Evolutionary conservation across 2,329 filamentous ascomycete species (phyloP), one percentile per base, ranked within the genome.

Genomic region (Apiospora rasikravindrae): DNA sequence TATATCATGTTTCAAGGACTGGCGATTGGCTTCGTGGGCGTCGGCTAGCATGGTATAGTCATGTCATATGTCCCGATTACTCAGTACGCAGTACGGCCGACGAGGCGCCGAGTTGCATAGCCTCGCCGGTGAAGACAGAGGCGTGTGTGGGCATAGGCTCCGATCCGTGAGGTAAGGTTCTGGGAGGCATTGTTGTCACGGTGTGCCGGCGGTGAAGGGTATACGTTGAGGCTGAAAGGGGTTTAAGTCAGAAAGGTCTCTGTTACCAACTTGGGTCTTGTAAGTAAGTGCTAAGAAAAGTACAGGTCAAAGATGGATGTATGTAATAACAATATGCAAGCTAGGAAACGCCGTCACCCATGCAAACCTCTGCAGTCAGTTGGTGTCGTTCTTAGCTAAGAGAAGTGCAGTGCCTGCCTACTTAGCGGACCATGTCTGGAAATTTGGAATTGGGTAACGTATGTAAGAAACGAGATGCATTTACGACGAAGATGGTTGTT

Each of bases 201-300:
- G 57, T 64, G 57, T 64, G 57, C 57, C 57, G 57, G 57, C 57
- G 57, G 57, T 64, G 57, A 64, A 40, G 57, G 33, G 10, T n/a
- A 64, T n/a, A 64, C 29, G 33, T 33, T 64, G 57, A 40, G 57
- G 57, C 57, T 40, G 57, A 40, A 64, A 64, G 33, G 33, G 57
- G 57, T 64, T 64, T 40, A 64, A 64, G 33, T 24, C 57, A 33
- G 33, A 13, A 64, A 64, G 29, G 29, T 13, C 22, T 40, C 29
- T 61, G 53, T 37, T 61, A 61, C 53, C 53, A 29, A 57, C 51
- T 24, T 57, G 13, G 51, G 51, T 22, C 51, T 57, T 26, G 26
- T 57, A 57, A 16, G 47, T 57, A 57, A 16, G 47, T 57, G 33
- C 51, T 19, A 29, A 57, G 14, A n/a, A 61, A 64, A 64, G 57